phyloP scores from a whole-genome alignment of 345 rosid genomes.

The Crucihimalaya himalaica region DNA sequence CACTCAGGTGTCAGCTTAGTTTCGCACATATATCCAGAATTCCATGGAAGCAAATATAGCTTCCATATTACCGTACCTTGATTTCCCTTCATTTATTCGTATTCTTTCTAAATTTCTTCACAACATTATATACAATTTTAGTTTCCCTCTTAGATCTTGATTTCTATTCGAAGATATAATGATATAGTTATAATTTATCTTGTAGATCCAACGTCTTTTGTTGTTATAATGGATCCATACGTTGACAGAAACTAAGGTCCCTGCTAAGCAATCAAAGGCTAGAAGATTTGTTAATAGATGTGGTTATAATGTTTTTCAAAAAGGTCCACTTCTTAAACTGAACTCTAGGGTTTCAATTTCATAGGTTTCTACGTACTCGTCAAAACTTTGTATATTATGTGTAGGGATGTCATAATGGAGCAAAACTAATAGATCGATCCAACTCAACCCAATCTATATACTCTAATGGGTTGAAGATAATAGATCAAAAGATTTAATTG shows the following conservation, averaged over 20 bases:
- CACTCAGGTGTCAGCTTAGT: not conserved
- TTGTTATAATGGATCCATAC: not conserved
- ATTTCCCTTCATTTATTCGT: not conserved
- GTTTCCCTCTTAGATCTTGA: slow-evolving; percentile 8
- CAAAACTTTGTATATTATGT: not conserved
- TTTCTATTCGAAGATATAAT: not conserved
- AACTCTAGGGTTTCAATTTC: not conserved
- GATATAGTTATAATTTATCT: not conserved
- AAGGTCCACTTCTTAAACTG: not conserved
- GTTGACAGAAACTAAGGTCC: not conserved
- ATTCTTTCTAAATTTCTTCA: not conserved
- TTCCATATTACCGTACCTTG: not conserved
- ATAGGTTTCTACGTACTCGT: not conserved
- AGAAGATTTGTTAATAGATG: not conserved
- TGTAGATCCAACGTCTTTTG: not conserved
- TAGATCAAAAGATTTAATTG: too few species aligned
- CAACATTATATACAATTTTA: not conserved
- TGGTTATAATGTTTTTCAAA: too few species aligned
- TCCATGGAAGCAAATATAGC: not conserved
- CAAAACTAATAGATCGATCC: too few species aligned
- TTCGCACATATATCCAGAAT: not conserved
- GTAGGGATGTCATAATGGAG: too few species aligned
- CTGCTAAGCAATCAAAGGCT: not conserved
- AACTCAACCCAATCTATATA: too few species aligned
- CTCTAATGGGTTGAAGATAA: too few species aligned